Evolutionary conservation across 352 stramenopile species (phyloP).

Genomic region (Pythium brachiatum): DNA sequence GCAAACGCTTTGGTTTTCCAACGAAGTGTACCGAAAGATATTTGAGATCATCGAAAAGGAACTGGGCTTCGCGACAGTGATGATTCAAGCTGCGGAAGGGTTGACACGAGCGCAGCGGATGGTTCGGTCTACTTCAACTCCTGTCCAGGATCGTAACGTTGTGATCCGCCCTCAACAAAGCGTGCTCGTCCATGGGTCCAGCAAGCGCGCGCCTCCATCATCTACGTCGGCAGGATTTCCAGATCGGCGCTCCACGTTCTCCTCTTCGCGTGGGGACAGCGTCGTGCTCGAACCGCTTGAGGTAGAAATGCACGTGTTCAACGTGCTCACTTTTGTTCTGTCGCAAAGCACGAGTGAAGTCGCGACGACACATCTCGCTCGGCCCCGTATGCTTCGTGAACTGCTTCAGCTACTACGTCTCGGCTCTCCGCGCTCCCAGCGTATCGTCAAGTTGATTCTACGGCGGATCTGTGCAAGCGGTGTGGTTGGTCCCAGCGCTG

Average conservation of each 20-base stretch:
- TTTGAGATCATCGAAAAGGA: conserved; percentile 86
- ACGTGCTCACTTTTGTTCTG: conserved; percentile 74
- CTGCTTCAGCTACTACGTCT: conserved; percentile 75
- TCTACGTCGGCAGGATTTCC: conserved; percentile 15
- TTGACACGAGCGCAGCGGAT: conserved; percentile 78
- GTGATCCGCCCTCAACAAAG: conserved; percentile 38
- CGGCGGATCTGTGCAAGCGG: conserved; percentile 68
- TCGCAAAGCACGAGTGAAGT: conserved; percentile 69
- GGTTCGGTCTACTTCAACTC: conserved; percentile 79
- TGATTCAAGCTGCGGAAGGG: conserved; percentile 72
- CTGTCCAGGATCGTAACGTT: conserved; percentile 54
- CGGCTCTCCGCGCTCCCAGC: conserved; percentile 72
- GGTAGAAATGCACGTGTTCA: conserved; percentile 72
- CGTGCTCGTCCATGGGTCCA: conserved; percentile 31
- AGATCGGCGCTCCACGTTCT: conserved; percentile 12
- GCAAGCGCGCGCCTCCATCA: conserved; percentile 1
- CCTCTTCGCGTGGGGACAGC: conserved; percentile 18
- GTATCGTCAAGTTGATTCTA: conserved; percentile 81
- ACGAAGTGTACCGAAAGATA: conserved; percentile 83
- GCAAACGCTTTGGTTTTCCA: conserved; percentile 86
- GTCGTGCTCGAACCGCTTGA: conserved; percentile 67
- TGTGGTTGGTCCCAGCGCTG: conserved; percentile 58
- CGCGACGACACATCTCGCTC: conserved; percentile 56
- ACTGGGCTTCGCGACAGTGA: conserved; percentile 57
- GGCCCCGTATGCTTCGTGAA: conserved; percentile 61